phyloP scores from a whole-genome alignment of 2,329 filamentous ascomycete genomes.

The Colletotrichum lini region DNA sequence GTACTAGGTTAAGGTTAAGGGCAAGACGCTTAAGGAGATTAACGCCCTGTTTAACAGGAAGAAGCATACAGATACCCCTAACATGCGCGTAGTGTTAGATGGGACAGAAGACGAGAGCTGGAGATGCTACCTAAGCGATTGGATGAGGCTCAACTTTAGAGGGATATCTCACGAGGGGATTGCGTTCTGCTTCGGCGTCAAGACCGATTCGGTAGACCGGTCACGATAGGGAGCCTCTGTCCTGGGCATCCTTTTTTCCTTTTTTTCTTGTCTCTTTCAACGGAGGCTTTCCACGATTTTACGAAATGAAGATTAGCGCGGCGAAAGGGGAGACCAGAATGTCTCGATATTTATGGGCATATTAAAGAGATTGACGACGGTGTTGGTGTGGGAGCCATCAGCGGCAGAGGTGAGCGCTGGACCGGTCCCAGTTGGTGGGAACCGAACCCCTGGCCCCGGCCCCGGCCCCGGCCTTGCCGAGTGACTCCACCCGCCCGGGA shows the following conservation, averaged over 20 bases:
- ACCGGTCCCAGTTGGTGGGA: neutral
- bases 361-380: no score
- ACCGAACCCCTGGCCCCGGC: neutral
- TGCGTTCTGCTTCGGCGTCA: neutral
- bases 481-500: no score
- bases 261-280: no score
- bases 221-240: neutral
- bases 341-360: no score
- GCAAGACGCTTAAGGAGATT: conserved; percentile 18
- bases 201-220: neutral
- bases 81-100: neutral
- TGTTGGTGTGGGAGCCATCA: no score
- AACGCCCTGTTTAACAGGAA: conserved; percentile 18
- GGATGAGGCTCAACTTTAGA: neutral
- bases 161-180: neutral
- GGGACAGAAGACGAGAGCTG: conserved; percentile 13
- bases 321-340: no score
- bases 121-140: conserved; percentile 3
- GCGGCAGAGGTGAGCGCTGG: no score
- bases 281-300: no score
- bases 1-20: conserved; percentile 18
- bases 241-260: no score
- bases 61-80: conserved; percentile 15
- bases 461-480: neutral
- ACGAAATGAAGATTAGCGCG: no score